A percentile compares a stretch with the other conserved stretches of the same genome.
Evolutionary conservation across 495 filamentous ascomycete species (phyloP).

Genomic region (Aspergillus sclerotioniger): DNA sequence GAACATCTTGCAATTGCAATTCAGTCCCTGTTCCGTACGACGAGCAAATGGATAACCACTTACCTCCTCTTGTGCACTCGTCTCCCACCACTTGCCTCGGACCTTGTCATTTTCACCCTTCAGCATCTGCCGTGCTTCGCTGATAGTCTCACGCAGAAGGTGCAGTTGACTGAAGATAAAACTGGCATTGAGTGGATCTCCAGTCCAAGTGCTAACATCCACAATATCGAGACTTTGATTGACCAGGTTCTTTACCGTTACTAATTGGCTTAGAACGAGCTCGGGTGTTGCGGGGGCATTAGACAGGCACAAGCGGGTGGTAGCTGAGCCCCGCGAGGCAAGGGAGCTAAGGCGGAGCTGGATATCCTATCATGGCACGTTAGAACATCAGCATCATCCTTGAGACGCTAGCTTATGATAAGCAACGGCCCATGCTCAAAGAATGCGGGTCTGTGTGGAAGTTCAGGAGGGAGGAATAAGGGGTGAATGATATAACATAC

Average conservation of each 20-base stretch:
- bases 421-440: not conserved
- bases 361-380: slow-evolving; percentile 42
- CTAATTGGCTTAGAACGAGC: slow-evolving; percentile 63
- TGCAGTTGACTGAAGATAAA: slow-evolving; percentile 80
- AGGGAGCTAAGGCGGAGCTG: slow-evolving; percentile 49
- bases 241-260: slow-evolving; percentile 69
- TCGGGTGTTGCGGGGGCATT: slow-evolving; percentile 46
- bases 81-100: slow-evolving; percentile 58
- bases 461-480: slow-evolving; percentile 2
- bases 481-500: slow-evolving; percentile 43
- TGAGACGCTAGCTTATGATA: not conserved
- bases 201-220: slow-evolving; percentile 68
- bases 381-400: not conserved
- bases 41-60: slow-evolving; percentile 8
- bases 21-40: slow-evolving; percentile 1
- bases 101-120: slow-evolving; percentile 50
- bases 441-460: not conserved
- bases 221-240: slow-evolving; percentile 76
- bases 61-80: slow-evolving; percentile 52
- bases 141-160: slow-evolving; percentile 70
- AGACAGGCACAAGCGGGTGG: slow-evolving; percentile 57
- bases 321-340: slow-evolving; percentile 42
- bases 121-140: slow-evolving; percentile 59
- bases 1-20: slow-evolving; percentile 38
- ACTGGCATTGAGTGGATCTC: slow-evolving; percentile 53